These are phyloP conservation scores for Rutstroemia sp. DNA, from an alignment of 2,329 filamentous ascomycete genomes.

Conservation along the genomic window DNA sequence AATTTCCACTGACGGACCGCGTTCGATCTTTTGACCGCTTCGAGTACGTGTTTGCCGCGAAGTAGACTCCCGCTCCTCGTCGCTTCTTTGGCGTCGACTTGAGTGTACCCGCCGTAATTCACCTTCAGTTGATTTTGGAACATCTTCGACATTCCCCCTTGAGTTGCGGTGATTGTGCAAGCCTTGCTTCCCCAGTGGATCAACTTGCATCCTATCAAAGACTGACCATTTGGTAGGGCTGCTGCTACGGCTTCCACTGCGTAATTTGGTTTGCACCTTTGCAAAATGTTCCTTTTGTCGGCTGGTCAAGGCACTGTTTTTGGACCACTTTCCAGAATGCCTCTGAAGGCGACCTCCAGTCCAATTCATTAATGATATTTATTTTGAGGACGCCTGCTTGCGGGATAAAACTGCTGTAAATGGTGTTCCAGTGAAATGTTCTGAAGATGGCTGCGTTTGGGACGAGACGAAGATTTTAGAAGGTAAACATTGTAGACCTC, in stretches of 20 bases:
- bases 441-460: neutral
- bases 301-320: constrained; percentile 17
- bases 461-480: neutral
- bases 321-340: constrained; percentile 30
- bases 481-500: too few relatives aligned
- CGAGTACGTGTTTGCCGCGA: neutral
- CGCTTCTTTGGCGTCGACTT: neutral
- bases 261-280: constrained; percentile 32
- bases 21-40: neutral
- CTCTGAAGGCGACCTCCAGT: constrained; percentile 40
- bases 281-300: constrained; percentile 43
- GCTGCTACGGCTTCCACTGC: constrained; percentile 24
- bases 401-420: neutral
- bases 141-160: neutral
- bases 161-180: neutral
- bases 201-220: constrained; percentile 12
- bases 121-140: neutral
- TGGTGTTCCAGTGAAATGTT: neutral
- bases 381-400: neutral
- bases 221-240: constrained; percentile 24
- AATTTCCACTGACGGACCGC: neutral
- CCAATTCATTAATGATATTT: constrained; percentile 38
- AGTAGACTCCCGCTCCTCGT: neutral
- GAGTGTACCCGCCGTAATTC: neutral
- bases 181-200: constrained; percentile 1